Base-by-base conservation (phyloP, 1,139 yeast species). In the Yamadazyma triangularis region DNA sequence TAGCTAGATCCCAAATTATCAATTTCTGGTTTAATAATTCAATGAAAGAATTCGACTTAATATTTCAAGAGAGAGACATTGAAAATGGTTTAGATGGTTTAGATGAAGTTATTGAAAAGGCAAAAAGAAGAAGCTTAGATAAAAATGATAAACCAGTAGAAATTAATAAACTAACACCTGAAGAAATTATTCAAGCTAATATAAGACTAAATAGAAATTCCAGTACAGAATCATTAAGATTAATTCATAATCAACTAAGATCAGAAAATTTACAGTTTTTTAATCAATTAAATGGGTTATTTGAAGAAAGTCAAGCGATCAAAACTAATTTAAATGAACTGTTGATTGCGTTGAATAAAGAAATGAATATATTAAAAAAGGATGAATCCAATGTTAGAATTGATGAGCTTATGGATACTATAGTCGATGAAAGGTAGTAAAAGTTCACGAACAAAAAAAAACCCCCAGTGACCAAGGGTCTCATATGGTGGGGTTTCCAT, bases 21-120 rank as follows among this genome's bases (percentile, higher is more conserved):
- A 69, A 70, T 20, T 78, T 76, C 41, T 83, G 91, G 85, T 64
- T 64, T 25, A 56, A 60, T 9, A 71, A 73, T 18, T 72, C 87
- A 2, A 51, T 66, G 32, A 60, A 67, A 23, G 94, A 86, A 51
- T 83, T 85, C 42, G 74, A 74, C 6, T 69, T 76, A 26, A 81
- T 86, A 3, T 79, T 77, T 47, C 52, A 60, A 9, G 95, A 86
- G 40, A 60, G 88, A 23, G 67, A 76, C 16, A 63, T 84, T 2
- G 65, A 75, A 36, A 40, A 35, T 23, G 82, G 79, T 42, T 57
- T 87, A 34, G 63, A 78, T 40, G 79, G 76, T 35, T 58, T 87
- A 32, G 96, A 87, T 49, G 77, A 70, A 26, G 56, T 86, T 15
- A 71, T 86, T 14, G 58, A 61, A 10, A 65, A 63, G 11, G 91